These are phyloP conservation scores for Fusarium devonianum DNA, from an alignment of 2,329 filamentous ascomycete species.

Conservation along the genomic window DNA sequence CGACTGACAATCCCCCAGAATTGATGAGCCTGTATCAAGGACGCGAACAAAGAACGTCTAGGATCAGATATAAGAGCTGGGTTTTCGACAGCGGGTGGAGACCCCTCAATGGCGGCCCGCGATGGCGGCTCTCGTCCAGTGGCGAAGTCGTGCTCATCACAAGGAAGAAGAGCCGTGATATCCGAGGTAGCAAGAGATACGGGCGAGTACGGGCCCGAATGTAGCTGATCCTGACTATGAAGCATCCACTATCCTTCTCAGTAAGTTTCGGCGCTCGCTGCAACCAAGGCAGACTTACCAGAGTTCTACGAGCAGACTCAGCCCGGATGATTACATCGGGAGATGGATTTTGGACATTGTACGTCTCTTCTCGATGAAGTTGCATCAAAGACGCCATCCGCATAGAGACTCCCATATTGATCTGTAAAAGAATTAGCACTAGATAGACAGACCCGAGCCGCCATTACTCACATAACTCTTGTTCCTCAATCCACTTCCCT, in stretches of 20 bases:
- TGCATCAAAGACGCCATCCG: slow-evolving; percentile 63
- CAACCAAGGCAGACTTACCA: slow-evolving; percentile 50
- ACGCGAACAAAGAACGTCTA: slow-evolving; percentile 61
- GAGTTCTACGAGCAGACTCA: slow-evolving; percentile 64
- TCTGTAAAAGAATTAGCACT: no score
- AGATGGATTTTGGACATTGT: slow-evolving; percentile 52
- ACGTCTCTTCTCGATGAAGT: slow-evolving; percentile 64
- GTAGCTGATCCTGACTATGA: slow-evolving; percentile 64
- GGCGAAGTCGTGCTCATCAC: slow-evolving; percentile 61
- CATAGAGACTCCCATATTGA: slow-evolving; percentile 64
- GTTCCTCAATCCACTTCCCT: slow-evolving; percentile 61
- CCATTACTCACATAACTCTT: slow-evolving; percentile 58
- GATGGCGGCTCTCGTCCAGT: slow-evolving; percentile 55
- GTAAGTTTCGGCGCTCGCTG: background rate
- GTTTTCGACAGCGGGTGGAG: slow-evolving; percentile 57
- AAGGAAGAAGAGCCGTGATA: slow-evolving; percentile 62
- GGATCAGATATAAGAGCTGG: slow-evolving; percentile 53
- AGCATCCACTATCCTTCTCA: slow-evolving; percentile 60
- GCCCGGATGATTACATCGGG: slow-evolving; percentile 56
- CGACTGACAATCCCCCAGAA: slow-evolving; percentile 62
- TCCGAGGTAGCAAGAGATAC: slow-evolving; percentile 60
- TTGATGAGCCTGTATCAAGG: slow-evolving; percentile 62
- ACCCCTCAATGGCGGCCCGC: slow-evolving; percentile 62
- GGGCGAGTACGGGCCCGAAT: slow-evolving; percentile 60
- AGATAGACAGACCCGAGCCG: slow-evolving; percentile 3